Conservation (phyloP, 192 early-diverging fungal species). For the Dispira simplex region DNA sequence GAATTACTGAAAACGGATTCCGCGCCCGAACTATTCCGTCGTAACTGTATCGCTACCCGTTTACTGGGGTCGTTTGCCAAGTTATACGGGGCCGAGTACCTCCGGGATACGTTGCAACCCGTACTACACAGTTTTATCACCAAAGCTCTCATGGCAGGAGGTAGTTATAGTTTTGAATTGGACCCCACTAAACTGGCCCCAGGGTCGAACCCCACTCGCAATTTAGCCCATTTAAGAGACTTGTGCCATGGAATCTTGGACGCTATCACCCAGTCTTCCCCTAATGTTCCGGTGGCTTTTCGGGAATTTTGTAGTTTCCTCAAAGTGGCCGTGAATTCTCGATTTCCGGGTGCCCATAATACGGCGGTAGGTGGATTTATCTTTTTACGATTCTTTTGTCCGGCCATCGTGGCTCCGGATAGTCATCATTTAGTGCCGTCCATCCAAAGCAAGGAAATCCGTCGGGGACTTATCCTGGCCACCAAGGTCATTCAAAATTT, state of each 20-base stretch:
- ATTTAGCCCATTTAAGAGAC: constrained; percentile 61
- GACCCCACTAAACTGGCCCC: constrained; percentile 61
- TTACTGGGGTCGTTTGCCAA: constrained; percentile 75
- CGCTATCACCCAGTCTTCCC: constrained; percentile 57
- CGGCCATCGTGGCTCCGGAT: constrained; percentile 88
- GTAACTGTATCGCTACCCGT: constrained; percentile 83
- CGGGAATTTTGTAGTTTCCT: constrained; percentile 74
- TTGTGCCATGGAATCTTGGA: constrained; percentile 69
- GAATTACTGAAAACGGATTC: constrained; percentile 76
- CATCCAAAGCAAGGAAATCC: constrained; percentile 49
- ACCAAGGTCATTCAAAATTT: constrained; percentile 96
- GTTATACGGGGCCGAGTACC: constrained; percentile 61
- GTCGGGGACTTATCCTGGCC: constrained; percentile 73
- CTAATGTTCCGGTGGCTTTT: constrained; percentile 51
- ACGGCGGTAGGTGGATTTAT: constrained; percentile 89
- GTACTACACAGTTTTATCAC: constrained; percentile 50
- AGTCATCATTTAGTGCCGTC: constrained; percentile 53
- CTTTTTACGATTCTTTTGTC: constrained; percentile 92
- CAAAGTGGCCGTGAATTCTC: constrained; percentile 50
- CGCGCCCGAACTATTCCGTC: constrained; percentile 76
- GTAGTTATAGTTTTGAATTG: constrained; percentile 66
- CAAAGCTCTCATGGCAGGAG: constrained; percentile 34
- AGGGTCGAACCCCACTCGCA: constrained; percentile 49
- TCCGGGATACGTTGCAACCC: constrained; percentile 67
- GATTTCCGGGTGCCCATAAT: constrained; percentile 71